A percentile compares a stretch with the other conserved stretches of the same genome.
Evolutionary conservation across 352 stramenopile genomes (phyloP).

Genomic region (Pythium plurisporium): DNA sequence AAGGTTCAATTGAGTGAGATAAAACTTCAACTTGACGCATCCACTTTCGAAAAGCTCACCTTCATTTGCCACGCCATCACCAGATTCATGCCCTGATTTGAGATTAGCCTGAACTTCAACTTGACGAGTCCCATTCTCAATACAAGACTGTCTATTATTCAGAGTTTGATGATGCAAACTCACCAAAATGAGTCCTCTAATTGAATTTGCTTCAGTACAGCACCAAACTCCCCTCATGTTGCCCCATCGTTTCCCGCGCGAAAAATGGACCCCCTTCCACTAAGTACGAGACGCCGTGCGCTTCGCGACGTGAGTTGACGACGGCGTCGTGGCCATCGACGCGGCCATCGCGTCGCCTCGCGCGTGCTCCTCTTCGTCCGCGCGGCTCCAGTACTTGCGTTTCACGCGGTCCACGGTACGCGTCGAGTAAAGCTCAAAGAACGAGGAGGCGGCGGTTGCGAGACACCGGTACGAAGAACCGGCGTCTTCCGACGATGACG

Average conservation of each 20-base stretch:
- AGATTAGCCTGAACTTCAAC: background rate
- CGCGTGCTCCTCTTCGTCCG: background rate
- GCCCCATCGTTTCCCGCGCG: too few relatives aligned
- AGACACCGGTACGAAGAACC: slow-evolving; percentile 50
- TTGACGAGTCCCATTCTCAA: background rate
- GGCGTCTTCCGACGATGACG: too few relatives aligned
- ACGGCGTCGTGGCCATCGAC: slow-evolving; percentile 8
- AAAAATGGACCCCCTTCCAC: too few relatives aligned
- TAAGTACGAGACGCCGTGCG: too few relatives aligned
- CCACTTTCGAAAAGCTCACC: background rate
- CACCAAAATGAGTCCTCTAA: background rate
- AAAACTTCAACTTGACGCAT: background rate
- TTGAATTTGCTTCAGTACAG: background rate
- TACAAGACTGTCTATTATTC: slow-evolving; percentile 1
- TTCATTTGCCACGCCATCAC: background rate
- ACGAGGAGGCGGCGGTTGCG: slow-evolving; percentile 52
- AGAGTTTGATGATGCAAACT: background rate
- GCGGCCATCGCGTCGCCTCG: background rate
- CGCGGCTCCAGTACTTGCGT: slow-evolving; percentile 53
- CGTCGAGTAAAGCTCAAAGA: slow-evolving; percentile 85
- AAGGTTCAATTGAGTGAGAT: too few relatives aligned
- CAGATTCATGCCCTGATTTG: background rate
- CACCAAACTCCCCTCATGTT: too few relatives aligned
- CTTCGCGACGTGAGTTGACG: slow-evolving; percentile 14
- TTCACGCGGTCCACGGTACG: slow-evolving; percentile 81